Evolutionary conservation across 176 grass and related monocot species (phyloP), one percentile per base, ranked within the genome.

Genomic region (Microstegium vimineum): DNA sequence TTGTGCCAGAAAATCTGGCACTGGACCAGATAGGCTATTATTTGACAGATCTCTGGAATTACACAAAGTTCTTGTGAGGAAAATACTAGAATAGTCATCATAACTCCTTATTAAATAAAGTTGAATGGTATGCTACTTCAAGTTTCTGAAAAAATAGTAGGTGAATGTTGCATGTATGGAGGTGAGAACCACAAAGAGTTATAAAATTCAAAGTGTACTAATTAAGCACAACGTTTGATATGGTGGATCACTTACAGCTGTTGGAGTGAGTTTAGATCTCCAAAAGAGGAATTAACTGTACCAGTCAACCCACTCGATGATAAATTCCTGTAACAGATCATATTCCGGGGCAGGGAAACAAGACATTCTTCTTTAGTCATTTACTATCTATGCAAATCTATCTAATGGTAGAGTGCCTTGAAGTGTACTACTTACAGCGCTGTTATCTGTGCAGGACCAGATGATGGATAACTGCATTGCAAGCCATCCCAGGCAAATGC

Each of bases 11-110:
- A 90, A 89, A 64, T 91, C 70, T 52, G 94, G 94, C 84, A 97
- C 80, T 60, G 35, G 27, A n/a, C 94, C 94, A 32, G 81, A 91
- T 52, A 93, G 74, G 38, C 81, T 93, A 75, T 97, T 97, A 63
- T 91, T 82, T 75, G 88, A 93, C 43, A 97, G 73, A 81, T 97
- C 83, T 37, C 89, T 97, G 86, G 10, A 85, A 90, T 68, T 68
- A 16, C 23, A 80, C 38, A 34, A 2, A 65, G 15, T 26, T 65
- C 13, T 75, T 40, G 25, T 62, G 34, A 81, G 47, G 23, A 57
- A 47, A 63, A 54, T 23, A 42, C 16, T 66, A 27, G 27, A 16
- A 0, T 25, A 20, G 54, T 40, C 59, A 38, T 27, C 4, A 36
- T n/a, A 56, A 56, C 51, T 20, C 9, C 12, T 25, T 1, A 23